phyloP scores from a whole-genome alignment of 345 rosid species.

The Carallia pectinifolia region DNA sequence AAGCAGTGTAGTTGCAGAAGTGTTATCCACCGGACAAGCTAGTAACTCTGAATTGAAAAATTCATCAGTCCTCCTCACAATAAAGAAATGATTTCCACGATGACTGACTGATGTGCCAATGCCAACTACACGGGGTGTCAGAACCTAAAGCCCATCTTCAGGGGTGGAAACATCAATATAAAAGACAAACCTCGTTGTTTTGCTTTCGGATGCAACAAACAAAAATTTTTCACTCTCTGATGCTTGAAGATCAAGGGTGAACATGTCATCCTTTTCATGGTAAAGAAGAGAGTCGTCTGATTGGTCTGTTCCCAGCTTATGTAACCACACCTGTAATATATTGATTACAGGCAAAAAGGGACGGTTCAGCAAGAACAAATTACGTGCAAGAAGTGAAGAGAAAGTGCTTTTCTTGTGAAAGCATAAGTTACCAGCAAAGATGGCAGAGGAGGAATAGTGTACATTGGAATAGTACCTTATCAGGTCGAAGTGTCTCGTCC shows the following conservation, averaged over 20 bases:
- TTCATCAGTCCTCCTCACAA: slow-evolving; percentile 67
- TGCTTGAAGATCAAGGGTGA: slow-evolving; percentile 59
- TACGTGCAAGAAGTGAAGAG: too few relatives aligned
- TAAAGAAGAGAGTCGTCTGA: slow-evolving; percentile 70
- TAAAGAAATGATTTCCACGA: slow-evolving; percentile 82
- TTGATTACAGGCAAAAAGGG: too few relatives aligned
- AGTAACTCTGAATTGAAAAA: slow-evolving; percentile 79
- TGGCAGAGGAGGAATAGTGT: background rate
- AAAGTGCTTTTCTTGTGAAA: background rate
- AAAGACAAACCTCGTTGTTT: slow-evolving; percentile 61
- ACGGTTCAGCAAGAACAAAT: too few relatives aligned
- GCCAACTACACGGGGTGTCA: slow-evolving; percentile 75
- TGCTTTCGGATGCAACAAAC: slow-evolving; percentile 73
- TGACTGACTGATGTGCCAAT: slow-evolving; percentile 67
- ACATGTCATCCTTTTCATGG: slow-evolving; percentile 88
- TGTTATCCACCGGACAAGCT: slow-evolving; percentile 63
- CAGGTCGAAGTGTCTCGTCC: slow-evolving; percentile 83
- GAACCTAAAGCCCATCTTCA: slow-evolving; percentile 63
- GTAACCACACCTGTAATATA: slow-evolving; percentile 71
- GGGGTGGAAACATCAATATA: slow-evolving; percentile 64
- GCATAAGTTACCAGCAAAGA: too few relatives aligned
- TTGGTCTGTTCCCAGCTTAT: slow-evolving; percentile 76
- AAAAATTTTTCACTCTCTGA: slow-evolving; percentile 74
- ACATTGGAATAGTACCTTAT: slow-evolving; percentile 53
- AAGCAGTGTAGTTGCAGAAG: slow-evolving; percentile 56